Evolutionary conservation across 768 basidiomycete genomes (phyloP), one percentile per base, ranked within the genome.

Genomic region (Dacryopinax spathularia): DNA sequence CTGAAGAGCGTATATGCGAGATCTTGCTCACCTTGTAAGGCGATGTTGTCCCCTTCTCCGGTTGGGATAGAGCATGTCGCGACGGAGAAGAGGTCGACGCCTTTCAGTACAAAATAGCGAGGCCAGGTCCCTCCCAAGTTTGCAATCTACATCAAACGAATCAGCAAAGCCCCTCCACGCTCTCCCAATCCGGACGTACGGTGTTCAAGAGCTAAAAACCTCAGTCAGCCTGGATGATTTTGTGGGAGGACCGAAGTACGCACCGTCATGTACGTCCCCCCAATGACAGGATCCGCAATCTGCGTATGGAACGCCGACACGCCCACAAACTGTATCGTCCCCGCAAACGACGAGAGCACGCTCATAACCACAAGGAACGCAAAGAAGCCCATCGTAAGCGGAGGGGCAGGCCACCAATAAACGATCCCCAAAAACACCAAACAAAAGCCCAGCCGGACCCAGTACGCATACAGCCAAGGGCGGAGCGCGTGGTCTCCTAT

Each of bases 41-140:
- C 31, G 12, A 74, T 61, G 27, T 72, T 70, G 16, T 65, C 60
- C 2, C 63, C 48, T 18, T 56, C 39, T 5, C 64, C 63, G 12
- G 84, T 80, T 34, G 82, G 79, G 62, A 92, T 82, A 65, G 84
- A 77, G 70, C 95, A 99, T 3, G 83, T 88, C 4, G 94, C 92
- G 34, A 85, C 81, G 59, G 84, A 91, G 70, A 98, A 89, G 34
- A 82, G 74, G 74, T 99, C 96, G 66, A 98, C 91, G 12, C 89
- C 92, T 77, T 92, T 91, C n/a, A 99, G 79, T 37, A 99, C 86
- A 69, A 97, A 94, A 77, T 85, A 96, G 69, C 88, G 86, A 6
- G 96, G 96, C 95, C 96, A 98, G 2, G 96, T 99, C 22, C 96
- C 96, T 41, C 96, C 96, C 68, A 99, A 82, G 73, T 99, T 99